phyloP scores from a whole-genome alignment of 495 filamentous ascomycete genomes.

The Trichoderma parareesei region DNA sequence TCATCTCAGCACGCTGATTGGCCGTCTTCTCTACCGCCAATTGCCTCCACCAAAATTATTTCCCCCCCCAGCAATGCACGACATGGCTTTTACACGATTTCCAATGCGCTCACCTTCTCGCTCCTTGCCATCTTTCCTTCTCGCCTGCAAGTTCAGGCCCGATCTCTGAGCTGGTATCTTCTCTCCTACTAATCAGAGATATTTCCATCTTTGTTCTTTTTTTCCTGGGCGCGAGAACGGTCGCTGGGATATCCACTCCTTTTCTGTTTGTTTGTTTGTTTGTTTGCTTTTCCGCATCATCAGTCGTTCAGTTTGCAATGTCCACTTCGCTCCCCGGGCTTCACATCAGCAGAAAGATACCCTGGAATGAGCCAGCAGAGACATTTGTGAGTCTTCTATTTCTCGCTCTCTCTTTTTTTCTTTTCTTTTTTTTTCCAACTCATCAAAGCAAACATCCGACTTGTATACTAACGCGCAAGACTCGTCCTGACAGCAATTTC shows the following conservation, averaged over 20 bases:
- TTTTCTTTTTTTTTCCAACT: too few relatives aligned
- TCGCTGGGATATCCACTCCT: not conserved
- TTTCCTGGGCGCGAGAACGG: not conserved
- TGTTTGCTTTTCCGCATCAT: not conserved
- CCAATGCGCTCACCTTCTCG: too few relatives aligned
- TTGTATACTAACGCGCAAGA: too few relatives aligned
- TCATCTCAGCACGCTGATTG: constrained; percentile 6
- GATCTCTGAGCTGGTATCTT: not conserved
- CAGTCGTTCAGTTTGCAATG: constrained; percentile 3
- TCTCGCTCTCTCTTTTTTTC: not conserved
- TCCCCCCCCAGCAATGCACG: not conserved
- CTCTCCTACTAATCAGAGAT: not conserved
- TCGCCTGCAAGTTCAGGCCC: not conserved
- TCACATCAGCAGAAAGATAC: constrained; percentile 6
- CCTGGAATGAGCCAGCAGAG: not conserved
- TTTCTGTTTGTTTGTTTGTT: not conserved
- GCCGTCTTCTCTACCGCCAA: not conserved
- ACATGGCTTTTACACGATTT: not conserved
- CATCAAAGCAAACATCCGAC: too few relatives aligned
- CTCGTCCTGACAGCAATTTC: not conserved
- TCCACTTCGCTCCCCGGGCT: constrained; percentile 1
- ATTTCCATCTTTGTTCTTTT: not conserved
- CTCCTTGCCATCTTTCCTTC: not conserved
- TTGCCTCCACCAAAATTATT: constrained; percentile 4
- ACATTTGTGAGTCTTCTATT: not conserved